Evolutionary conservation across 495 filamentous ascomycete genomes (phyloP).

Genomic region (Venustampulla echinocandica): DNA sequence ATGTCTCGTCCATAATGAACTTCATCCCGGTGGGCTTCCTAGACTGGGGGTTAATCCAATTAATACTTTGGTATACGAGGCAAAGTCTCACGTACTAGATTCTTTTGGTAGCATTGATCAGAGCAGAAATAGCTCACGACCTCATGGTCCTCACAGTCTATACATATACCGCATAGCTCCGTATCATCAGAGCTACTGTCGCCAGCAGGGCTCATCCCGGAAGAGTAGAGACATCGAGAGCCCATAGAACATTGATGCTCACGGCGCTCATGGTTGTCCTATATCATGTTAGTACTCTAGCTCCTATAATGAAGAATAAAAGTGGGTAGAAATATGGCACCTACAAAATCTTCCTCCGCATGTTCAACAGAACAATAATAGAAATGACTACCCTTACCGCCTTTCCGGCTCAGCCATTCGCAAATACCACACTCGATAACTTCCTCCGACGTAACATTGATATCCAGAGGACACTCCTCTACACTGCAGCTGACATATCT

Average conservation of each 20-base stretch:
- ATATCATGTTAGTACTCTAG: neutral
- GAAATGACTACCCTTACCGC: conserved; percentile 17
- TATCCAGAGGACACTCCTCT: conserved; percentile 30
- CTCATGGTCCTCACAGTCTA: conserved; percentile 12
- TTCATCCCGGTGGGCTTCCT: conserved; percentile 6
- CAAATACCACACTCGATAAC: conserved; percentile 31
- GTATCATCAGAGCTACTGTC: conserved; percentile 1
- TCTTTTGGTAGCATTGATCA: conserved; percentile 12
- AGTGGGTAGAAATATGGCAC: conserved; percentile 15
- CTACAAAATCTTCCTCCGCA: conserved; percentile 33
- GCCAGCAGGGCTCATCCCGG: conserved; percentile 5
- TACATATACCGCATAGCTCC: conserved; percentile 16
- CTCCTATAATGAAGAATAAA: neutral
- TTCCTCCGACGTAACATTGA: conserved; percentile 14
- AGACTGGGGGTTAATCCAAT: too few relatives aligned
- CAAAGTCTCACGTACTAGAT: conserved; percentile 9
- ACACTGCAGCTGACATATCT: conserved; percentile 28
- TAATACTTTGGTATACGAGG: neutral
- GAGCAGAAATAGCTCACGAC: conserved; percentile 17
- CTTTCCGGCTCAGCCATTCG: conserved; percentile 30
- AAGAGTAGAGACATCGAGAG: conserved; percentile 14
- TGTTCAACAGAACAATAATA: conserved; percentile 39
- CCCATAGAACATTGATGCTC: conserved; percentile 17
- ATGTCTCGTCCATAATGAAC: conserved; percentile 7
- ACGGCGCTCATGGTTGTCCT: conserved; percentile 17